Evolutionary conservation across 352 stramenopile genomes (phyloP).

Genomic region (Globisporangium cylindrosporum): DNA sequence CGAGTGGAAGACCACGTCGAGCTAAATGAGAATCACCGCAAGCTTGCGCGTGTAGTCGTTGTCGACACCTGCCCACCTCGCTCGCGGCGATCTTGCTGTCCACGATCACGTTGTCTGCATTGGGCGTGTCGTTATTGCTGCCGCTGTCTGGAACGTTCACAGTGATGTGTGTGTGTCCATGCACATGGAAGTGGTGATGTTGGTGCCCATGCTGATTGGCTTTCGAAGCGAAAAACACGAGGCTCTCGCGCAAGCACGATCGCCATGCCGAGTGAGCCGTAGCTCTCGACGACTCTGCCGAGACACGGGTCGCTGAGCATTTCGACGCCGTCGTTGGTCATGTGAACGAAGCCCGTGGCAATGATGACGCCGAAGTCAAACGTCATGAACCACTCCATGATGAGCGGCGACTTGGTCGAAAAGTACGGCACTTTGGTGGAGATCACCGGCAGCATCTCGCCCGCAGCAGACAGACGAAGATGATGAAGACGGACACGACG

Average conservation of each 20-base stretch:
- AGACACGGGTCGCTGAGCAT: conserved; percentile 61
- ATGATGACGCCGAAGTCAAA: conserved; percentile 72
- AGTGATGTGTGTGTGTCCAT: conserved; percentile 25
- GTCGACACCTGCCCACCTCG: conserved; percentile 16
- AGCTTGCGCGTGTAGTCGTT: conserved; percentile 35
- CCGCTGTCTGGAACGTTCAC: not conserved
- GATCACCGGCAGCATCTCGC: conserved; percentile 45
- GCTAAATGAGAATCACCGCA: conserved; percentile 48
- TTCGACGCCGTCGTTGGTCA: conserved; percentile 58
- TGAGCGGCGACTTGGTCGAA: conserved; percentile 29
- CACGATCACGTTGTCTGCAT: not conserved
- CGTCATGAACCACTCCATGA: conserved; percentile 50
- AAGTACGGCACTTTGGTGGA: conserved; percentile 33
- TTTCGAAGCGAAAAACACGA: conserved; percentile 43
- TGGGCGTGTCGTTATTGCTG: conserved; percentile 19
- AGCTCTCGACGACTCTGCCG: conserved; percentile 42
- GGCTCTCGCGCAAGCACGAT: conserved; percentile 62
- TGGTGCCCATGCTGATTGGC: not conserved
- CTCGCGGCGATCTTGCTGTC: not conserved
- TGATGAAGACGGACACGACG: conserved; percentile 49
- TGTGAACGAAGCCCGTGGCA: conserved; percentile 69
- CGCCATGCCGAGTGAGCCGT: conserved; percentile 47
- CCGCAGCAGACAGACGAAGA: conserved; percentile 45
- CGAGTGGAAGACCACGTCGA: conserved; percentile 61
- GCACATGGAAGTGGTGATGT: conserved; percentile 24